phyloP scores from a whole-genome alignment of 768 basidiomycete genomes.

The Chalciporus sphaerocephalus region DNA sequence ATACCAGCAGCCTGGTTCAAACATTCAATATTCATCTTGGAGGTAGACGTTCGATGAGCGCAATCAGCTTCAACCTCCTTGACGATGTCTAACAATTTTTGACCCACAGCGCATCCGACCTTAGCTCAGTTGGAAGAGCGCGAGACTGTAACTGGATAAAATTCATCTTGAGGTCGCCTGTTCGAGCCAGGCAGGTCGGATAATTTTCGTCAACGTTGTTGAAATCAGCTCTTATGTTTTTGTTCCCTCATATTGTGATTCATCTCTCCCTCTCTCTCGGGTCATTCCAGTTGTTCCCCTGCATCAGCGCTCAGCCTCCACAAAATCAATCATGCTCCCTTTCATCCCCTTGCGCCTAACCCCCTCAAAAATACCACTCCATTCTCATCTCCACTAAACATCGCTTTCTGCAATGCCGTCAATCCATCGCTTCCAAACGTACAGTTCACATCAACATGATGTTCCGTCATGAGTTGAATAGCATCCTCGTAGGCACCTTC shows the following conservation, averaged over 20 bases:
- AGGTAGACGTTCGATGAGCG: too few species aligned
- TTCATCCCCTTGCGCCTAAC: constrained; percentile 18
- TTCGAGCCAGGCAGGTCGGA: constrained; percentile 42
- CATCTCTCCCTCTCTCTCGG: too few species aligned
- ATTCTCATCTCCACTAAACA: constrained; percentile 14
- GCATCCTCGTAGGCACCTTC: constrained; percentile 19
- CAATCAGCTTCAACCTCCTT: not conserved
- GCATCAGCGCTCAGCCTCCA: too few species aligned
- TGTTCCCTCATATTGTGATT: not conserved
- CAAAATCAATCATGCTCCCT: too few species aligned
- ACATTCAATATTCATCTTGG: too few species aligned
- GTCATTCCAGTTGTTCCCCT: too few species aligned
- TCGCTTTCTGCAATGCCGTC: constrained; percentile 25
- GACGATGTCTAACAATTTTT: too few species aligned
- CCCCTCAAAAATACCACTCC: constrained; percentile 20
- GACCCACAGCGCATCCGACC: constrained; percentile 15
- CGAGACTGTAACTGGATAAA: constrained; percentile 40
- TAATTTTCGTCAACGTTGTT: too few species aligned
- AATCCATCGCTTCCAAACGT: constrained; percentile 15
- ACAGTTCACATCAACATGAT: constrained; percentile 21
- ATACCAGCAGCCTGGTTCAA: too few species aligned
- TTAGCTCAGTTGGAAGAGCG: constrained; percentile 49
- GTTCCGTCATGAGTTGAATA: constrained; percentile 14
- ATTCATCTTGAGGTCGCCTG: constrained; percentile 42
- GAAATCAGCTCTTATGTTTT: too few species aligned